Base-by-base conservation (phyloP, 768 basidiomycete genomes). In the Mycena haematopus region DNA sequence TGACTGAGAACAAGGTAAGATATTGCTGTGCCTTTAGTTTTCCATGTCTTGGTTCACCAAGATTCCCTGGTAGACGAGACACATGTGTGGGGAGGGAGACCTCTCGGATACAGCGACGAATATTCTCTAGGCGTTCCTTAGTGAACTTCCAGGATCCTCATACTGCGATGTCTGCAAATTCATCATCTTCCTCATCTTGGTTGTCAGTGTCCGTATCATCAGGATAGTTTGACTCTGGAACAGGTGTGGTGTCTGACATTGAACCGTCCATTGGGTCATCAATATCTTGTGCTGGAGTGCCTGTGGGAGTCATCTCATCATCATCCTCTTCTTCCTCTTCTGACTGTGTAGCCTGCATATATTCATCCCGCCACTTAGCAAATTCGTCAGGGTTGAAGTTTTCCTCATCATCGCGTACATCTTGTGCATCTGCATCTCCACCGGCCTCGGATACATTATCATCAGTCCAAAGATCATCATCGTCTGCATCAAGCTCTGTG, bases 41-140 rank as follows among this genome's bases (percentile, higher is more conserved):
- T 40, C 38, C 38, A 14, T 40, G 31, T 11, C 11, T 33, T 33
- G 31, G 31, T 40, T 69, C 61, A 14, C 70, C 67, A 49, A 67
- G 64, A 54, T 72, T 70, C 10, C 25, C 52, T 24, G 69, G 71
- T n/a, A 50, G 63, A 8, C 65, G 58, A 15, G 58, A 45, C 6
- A 65, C 56, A 40, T 52, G 65, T 4, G 63, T 59, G 0, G 69
- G 71, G 14, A 72, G 27, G 6, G 49, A 31, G 29, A 59, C 50
- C 22, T 59, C 58, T 22, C 13, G 4, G 13, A 53, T 40, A 17
- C 52, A 53, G 33, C 14, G 7, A 1, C 50, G 54, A 46, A 68
- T 61, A 10, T 27, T 6, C 6, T 29, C 40, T 3, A 63, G 3
- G 10, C 51, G 51, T 1, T 63, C 52, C 4, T 24, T 17, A n/a